Evolutionary conservation across 2,329 filamentous ascomycete genomes (phyloP).

Genomic region (Ophiocordyceps unilateralis): DNA sequence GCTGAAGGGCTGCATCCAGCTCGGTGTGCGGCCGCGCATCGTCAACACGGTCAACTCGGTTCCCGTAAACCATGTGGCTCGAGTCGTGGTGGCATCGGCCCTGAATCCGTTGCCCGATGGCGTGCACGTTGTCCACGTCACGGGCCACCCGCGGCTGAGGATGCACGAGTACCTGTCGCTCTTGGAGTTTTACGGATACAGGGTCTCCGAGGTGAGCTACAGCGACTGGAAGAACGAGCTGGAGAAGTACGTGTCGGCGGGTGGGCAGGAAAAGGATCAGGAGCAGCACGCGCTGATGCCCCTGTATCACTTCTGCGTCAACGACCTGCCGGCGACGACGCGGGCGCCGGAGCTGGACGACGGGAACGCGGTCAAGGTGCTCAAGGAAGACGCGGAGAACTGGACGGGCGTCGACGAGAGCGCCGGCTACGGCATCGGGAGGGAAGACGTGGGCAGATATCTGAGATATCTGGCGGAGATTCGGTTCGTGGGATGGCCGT

Average conservation of each 20-base stretch:
- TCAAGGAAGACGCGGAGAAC: constrained; percentile 44
- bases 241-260: constrained; percentile 11
- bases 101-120: constrained; percentile 39
- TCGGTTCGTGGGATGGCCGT: constrained; percentile 13
- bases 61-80: constrained; percentile 67
- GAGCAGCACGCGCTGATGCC: constrained; percentile 28
- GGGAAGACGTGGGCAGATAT: constrained; percentile 10
- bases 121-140: constrained; percentile 56
- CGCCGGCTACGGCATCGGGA: constrained; percentile 17
- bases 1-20: constrained; percentile 73
- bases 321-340: constrained; percentile 49
- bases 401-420: constrained; percentile 42
- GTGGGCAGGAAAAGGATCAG: constrained; percentile 9
- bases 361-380: constrained; percentile 42
- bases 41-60: constrained; percentile 79
- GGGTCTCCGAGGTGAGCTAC: constrained; percentile 59
- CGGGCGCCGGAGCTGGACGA: constrained; percentile 52
- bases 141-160: constrained; percentile 58
- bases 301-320: constrained; percentile 55
- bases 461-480: constrained; percentile 12
- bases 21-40: constrained; percentile 57
- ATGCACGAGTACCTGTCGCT: constrained; percentile 61
- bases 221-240: constrained; percentile 13
- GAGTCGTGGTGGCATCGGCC: constrained; percentile 57
- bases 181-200: constrained; percentile 56